Percentiles rank a stretch among this genome's conserved stretches.
These are phyloP conservation scores for Penicillium pulvis DNA, from an alignment of 495 filamentous ascomycete genomes.

Conservation along the genomic window DNA sequence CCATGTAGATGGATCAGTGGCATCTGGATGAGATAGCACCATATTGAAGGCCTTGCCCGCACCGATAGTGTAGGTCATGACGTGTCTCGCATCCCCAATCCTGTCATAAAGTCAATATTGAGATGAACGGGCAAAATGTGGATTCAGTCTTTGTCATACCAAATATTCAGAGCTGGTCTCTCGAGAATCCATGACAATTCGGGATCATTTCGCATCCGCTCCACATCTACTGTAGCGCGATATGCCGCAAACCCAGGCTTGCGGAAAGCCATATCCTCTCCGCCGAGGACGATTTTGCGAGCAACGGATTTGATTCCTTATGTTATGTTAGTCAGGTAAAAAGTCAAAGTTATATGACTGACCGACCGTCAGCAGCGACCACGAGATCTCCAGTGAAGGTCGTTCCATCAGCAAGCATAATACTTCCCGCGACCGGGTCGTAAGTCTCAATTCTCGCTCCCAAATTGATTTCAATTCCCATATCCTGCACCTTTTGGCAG, in stretches of 20 bases:
- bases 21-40: slow-evolving; percentile 51
- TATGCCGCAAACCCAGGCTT: slow-evolving; percentile 43
- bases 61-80: slow-evolving; percentile 54
- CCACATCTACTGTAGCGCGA: slow-evolving; percentile 43
- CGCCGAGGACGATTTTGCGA: slow-evolving; percentile 17
- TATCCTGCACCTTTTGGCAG: slow-evolving; percentile 29
- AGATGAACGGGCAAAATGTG: not conserved
- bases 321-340: not conserved
- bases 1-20: slow-evolving; percentile 40
- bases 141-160: slow-evolving; percentile 21
- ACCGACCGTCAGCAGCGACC: slow-evolving; percentile 46
- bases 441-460: slow-evolving; percentile 27
- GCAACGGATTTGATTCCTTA: slow-evolving; percentile 41
- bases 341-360: not conserved
- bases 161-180: slow-evolving; percentile 43
- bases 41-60: slow-evolving; percentile 51
- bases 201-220: slow-evolving; percentile 39
- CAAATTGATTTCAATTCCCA: slow-evolving; percentile 34
- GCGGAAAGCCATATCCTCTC: slow-evolving; percentile 21
- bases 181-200: slow-evolving; percentile 43
- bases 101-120: slow-evolving; percentile 12
- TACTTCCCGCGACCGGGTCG: slow-evolving; percentile 18
- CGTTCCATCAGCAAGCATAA: slow-evolving; percentile 22
- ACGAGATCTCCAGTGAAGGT: slow-evolving; percentile 35
- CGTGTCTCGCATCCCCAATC: slow-evolving; percentile 42